These are phyloP conservation scores for Boletus subparvulus DNA, from an alignment of 768 basidiomycete species.

Conservation along the genomic window DNA sequence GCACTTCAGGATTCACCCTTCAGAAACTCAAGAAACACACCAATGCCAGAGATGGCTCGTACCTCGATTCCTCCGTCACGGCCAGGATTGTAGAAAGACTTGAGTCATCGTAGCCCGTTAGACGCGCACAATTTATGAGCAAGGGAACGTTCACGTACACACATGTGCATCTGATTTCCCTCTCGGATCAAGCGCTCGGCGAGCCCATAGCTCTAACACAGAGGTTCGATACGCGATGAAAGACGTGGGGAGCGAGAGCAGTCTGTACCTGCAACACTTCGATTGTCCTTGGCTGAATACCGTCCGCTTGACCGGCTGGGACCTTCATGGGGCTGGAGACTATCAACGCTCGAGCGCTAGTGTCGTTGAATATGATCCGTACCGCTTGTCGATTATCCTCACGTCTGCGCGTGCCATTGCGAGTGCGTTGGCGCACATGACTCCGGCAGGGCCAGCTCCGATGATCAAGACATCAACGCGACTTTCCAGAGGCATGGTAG, in stretches of 20 bases:
- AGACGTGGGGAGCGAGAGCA: neutral
- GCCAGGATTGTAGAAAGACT: conserved; percentile 78
- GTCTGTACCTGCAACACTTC: conserved; percentile 49
- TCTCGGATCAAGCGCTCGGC: conserved; percentile 61
- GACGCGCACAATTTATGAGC: too few species aligned
- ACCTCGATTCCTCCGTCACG: conserved; percentile 63
- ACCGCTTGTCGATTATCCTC: conserved; percentile 50
- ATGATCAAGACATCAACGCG: conserved; percentile 48
- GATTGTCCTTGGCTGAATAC: conserved; percentile 54
- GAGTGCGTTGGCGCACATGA: conserved; percentile 67
- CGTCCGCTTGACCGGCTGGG: conserved; percentile 52
- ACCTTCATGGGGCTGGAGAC: conserved; percentile 39
- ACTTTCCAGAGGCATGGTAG: conserved; percentile 24
- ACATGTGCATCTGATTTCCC: conserved; percentile 68
- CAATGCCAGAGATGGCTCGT: neutral
- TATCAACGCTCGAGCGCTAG: neutral
- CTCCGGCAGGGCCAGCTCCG: conserved; percentile 53
- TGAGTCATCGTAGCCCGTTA: neutral
- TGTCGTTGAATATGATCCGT: neutral
- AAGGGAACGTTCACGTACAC: conserved; percentile 41
- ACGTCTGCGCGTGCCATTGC: conserved; percentile 43
- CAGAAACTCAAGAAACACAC: neutral
- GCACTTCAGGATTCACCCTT: conserved; percentile 39
- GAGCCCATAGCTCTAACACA: conserved; percentile 69
- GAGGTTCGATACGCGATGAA: neutral